Evolutionary conservation across 2,329 filamentous ascomycete genomes (phyloP), one percentile per base, ranked within the genome.

Genomic region (Fusarium solani-melongenae): DNA sequence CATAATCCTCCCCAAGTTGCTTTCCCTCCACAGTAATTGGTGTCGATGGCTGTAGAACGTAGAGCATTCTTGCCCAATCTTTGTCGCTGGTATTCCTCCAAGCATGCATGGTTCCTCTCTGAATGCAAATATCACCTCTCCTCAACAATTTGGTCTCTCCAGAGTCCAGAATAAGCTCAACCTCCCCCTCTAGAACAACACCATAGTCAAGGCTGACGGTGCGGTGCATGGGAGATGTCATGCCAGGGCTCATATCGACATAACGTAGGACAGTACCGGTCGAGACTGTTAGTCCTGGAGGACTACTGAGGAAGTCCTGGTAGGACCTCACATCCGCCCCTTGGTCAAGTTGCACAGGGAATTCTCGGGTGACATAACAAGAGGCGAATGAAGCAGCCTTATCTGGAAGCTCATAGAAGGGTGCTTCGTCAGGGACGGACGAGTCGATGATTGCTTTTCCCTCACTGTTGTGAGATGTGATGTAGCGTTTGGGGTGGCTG

Each of bases 171-270:
- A 86, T 64, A 76, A 90, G 80, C 69, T 89, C 88, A 14, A 90
- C 76, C 75, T 85, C 82, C 0, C 88, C 88, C 71, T 90, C 87
- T 1, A 90, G 72, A 3, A 90, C 82, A 60, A 90, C 82, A 1
- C 87, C 88, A 64, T 87, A 89, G 69, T 90, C 88, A 0, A 90
- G 79, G 57, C 84, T 88, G 66, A 87, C 83, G 0, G 89, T 90
- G 7, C 88, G 84, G 66, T 90, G 77, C 74, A 79, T 76, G 0
- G 73, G 70, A 5, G 76, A 77, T 0, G 64, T 39, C 9, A 51
- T 46, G 0, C 61, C 70, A 0, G 87, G 86, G 0, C 81, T 79
- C 70, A 88, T 85, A 67, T 89, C 87, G 9, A 88, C 86, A 46
- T 86, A 82, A 2, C 86, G 83, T 7, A 84, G 81, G 2, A 88